Percentiles rank a stretch among this genome's conserved stretches.
Evolutionary conservation across 2,329 filamentous ascomycete species (phyloP).

Genomic region (Metarhizium guizhouense): DNA sequence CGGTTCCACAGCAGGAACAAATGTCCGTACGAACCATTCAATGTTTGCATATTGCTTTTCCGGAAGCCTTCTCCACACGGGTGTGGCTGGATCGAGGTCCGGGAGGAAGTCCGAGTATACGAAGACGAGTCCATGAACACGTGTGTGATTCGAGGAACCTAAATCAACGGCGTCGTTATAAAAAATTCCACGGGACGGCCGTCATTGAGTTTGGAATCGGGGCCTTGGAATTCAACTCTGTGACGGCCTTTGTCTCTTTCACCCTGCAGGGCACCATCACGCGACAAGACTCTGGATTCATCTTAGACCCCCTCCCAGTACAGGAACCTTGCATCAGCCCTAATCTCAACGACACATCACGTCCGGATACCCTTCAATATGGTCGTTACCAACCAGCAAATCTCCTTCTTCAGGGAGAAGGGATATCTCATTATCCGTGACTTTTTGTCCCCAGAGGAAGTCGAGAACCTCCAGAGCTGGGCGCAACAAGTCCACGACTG

Average conservation of each 20-base stretch:
- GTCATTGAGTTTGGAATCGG: not conserved
- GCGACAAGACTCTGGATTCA: too few relatives aligned
- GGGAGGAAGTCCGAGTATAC: not conserved
- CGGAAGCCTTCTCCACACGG: not conserved
- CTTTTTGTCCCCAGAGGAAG: constrained; percentile 6
- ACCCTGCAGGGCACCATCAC: too few relatives aligned
- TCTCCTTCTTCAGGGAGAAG: constrained; percentile 9
- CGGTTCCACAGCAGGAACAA: not conserved
- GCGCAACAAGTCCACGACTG: constrained; percentile 11
- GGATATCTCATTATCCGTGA: constrained; percentile 12
- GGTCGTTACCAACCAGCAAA: not conserved
- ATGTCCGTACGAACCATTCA: not conserved
- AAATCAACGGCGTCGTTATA: not conserved
- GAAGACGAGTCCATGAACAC: not conserved
- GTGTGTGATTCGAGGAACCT: not conserved
- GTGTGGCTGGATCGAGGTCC: not conserved
- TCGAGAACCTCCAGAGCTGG: constrained; percentile 8
- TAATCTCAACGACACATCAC: too few relatives aligned
- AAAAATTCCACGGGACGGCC: not conserved
- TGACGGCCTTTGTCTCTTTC: not conserved
- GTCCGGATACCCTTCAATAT: too few relatives aligned
- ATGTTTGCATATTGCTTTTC: too few relatives aligned
- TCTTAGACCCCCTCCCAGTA: too few relatives aligned
- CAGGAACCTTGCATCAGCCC: too few relatives aligned
- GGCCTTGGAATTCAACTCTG: not conserved